Conservation (phyloP, 306 rosid genomes). For the Quercus parvula region DNA sequence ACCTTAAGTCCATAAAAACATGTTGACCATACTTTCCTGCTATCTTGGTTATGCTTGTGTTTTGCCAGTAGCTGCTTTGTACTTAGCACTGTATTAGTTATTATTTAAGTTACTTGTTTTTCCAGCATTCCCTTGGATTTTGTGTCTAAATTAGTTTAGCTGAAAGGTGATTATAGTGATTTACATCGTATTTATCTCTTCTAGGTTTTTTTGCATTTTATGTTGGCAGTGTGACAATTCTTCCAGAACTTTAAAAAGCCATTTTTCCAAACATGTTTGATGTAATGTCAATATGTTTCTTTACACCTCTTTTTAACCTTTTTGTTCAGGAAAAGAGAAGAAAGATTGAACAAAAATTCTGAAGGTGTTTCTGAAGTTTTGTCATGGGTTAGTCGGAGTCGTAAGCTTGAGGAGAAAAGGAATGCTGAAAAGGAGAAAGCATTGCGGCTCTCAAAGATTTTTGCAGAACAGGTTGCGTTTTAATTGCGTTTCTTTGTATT, state of each 20-base stretch:
- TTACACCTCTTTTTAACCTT: not conserved
- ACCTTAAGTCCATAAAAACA: not conserved
- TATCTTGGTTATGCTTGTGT: not conserved
- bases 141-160: not conserved
- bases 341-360: slow-evolving; percentile 64
- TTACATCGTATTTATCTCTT: not conserved
- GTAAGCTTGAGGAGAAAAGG: slow-evolving; percentile 65
- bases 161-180: not conserved
- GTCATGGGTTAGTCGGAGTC: slow-evolving; percentile 82
- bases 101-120: not conserved
- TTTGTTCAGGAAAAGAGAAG: slow-evolving; percentile 70
- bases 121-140: not conserved
- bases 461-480: slow-evolving; percentile 80
- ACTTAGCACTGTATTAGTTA: not conserved
- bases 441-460: slow-evolving; percentile 72
- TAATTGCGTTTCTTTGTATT: not conserved
- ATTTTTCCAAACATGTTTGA: not conserved
- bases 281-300: not conserved
- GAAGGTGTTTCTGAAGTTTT: slow-evolving; percentile 66
- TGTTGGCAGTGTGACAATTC: not conserved
- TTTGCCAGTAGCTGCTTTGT: not conserved
- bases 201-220: not conserved
- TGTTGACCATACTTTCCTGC: not conserved
- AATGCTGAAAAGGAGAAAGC: slow-evolving; percentile 63
- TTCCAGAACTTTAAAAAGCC: not conserved